These are phyloP conservation scores for Fusarium albidum DNA, from an alignment of 2,329 filamentous ascomycete genomes.

Conservation along the genomic window DNA sequence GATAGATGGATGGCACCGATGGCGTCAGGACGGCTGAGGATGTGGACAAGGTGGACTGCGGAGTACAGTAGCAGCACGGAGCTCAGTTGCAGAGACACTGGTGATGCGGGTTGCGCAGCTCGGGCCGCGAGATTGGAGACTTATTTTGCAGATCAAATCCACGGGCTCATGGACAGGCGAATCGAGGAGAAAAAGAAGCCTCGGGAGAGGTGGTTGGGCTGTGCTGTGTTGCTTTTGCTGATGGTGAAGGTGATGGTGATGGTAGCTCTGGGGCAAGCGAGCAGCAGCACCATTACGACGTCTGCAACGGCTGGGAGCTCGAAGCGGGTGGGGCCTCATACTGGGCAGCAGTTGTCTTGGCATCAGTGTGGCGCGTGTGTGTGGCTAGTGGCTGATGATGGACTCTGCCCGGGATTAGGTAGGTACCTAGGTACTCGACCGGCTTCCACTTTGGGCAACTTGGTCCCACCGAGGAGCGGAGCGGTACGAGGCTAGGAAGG, in stretches of 20 bases:
- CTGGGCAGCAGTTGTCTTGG: conserved; percentile 27
- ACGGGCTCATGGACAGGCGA: conserved; percentile 17
- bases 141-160: conserved; percentile 1
- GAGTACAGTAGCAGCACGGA: conserved; percentile 15
- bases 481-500: conserved; percentile 8
- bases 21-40: conserved; percentile 10
- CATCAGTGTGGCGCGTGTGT: too few relatives aligned
- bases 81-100: conserved; percentile 19
- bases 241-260: conserved; percentile 21
- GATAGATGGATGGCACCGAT: not conserved
- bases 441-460: conserved; percentile 1
- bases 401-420: conserved; percentile 28
- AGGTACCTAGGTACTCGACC: conserved; percentile 1
- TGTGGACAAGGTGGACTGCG: conserved; percentile 16
- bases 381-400: conserved; percentile 30
- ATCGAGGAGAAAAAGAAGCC: not conserved
- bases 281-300: not conserved
- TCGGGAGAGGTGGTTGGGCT: not conserved
- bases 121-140: conserved; percentile 15
- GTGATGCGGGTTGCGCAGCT: conserved; percentile 13
- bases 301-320: conserved; percentile 20
- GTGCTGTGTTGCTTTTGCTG: conserved; percentile 10
- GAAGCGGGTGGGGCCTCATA: conserved; percentile 3
- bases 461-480: conserved; percentile 7
- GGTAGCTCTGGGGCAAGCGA: conserved; percentile 12